Conservation (phyloP, 106 monocot genomes). For the Iris macrosiphon region DNA sequence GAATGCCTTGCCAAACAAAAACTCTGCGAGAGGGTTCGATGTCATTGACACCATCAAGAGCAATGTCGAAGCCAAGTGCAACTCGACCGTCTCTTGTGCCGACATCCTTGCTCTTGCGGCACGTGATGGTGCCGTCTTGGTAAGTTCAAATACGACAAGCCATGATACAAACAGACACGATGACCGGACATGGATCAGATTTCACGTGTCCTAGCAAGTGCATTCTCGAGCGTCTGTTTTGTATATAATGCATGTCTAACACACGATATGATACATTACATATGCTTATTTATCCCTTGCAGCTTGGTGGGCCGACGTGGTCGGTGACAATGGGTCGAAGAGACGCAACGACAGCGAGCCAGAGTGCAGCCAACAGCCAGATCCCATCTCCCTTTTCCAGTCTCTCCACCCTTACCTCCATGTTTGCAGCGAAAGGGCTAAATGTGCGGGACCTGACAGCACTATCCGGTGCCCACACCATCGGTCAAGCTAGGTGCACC, state of each 20-base stretch:
- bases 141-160: no score
- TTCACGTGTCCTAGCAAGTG: no score
- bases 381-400: background rate
- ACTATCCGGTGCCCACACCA: constrained; percentile 10
- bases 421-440: background rate
- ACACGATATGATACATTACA: no score
- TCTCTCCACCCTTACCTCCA: constrained; percentile 5
- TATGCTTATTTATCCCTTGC: no score
- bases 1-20: constrained; percentile 13
- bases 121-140: constrained; percentile 2
- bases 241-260: no score
- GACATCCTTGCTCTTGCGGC: constrained; percentile 71
- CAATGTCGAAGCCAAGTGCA: constrained; percentile 12
- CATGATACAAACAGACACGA: no score
- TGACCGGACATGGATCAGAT: no score
- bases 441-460: constrained; percentile 4
- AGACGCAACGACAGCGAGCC: constrained; percentile 13
- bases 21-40: constrained; percentile 16
- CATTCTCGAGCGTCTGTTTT: no score
- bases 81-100: constrained; percentile 54
- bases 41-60: constrained; percentile 19
- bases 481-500: constrained; percentile 6
- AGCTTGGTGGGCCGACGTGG: constrained; percentile 20
- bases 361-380: background rate
- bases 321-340: constrained; percentile 1